phyloP scores from a whole-genome alignment of 2,329 filamentous ascomycete species.

The Neurospora crassa region DNA sequence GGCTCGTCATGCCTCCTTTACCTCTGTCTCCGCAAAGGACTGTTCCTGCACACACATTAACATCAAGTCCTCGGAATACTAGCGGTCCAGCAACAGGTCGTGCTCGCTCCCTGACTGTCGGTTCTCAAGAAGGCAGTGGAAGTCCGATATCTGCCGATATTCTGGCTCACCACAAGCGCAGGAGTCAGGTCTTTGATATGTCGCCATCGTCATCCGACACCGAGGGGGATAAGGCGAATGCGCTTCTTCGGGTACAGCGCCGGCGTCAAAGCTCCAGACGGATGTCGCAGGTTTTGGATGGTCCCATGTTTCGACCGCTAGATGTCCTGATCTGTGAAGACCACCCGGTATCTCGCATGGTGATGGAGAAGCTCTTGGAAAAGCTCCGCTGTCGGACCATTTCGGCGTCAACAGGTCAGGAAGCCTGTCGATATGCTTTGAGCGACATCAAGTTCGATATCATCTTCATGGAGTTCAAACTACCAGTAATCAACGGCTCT shows the following conservation, averaged over 20 bases:
- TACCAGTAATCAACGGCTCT: slow-evolving; percentile 88
- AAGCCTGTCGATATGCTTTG: slow-evolving; percentile 87
- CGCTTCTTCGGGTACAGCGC: slow-evolving; percentile 78
- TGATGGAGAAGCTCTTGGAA: slow-evolving; percentile 97
- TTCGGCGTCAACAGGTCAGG: slow-evolving; percentile 78
- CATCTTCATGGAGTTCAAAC: slow-evolving; percentile 94
- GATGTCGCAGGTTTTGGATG: slow-evolving; percentile 83
- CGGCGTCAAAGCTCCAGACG: slow-evolving; percentile 92
- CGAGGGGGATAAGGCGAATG: slow-evolving; percentile 85
- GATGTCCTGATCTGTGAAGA: slow-evolving; percentile 97
- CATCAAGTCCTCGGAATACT: slow-evolving; percentile 46
- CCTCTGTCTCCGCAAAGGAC: slow-evolving; percentile 55
- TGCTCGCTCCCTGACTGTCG: slow-evolving; percentile 82
- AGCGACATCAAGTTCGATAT: slow-evolving; percentile 98
- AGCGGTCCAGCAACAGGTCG: slow-evolving; percentile 56
- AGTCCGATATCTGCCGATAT: slow-evolving; percentile 63
- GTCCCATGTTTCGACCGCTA: slow-evolving; percentile 79
- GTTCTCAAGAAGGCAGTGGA: slow-evolving; percentile 86
- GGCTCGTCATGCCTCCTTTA: slow-evolving; percentile 37
- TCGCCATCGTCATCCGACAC: slow-evolving; percentile 97
- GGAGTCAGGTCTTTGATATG: slow-evolving; percentile 91
- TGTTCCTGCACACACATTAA: slow-evolving; percentile 25
- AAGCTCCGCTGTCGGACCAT: slow-evolving; percentile 93
- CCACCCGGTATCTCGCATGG: slow-evolving; percentile 89
- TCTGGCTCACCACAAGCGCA: slow-evolving; percentile 65